These are phyloP conservation scores for Sarocladium brachiariae DNA, from an alignment of 2,329 filamentous ascomycete species.

Conservation along the genomic window DNA sequence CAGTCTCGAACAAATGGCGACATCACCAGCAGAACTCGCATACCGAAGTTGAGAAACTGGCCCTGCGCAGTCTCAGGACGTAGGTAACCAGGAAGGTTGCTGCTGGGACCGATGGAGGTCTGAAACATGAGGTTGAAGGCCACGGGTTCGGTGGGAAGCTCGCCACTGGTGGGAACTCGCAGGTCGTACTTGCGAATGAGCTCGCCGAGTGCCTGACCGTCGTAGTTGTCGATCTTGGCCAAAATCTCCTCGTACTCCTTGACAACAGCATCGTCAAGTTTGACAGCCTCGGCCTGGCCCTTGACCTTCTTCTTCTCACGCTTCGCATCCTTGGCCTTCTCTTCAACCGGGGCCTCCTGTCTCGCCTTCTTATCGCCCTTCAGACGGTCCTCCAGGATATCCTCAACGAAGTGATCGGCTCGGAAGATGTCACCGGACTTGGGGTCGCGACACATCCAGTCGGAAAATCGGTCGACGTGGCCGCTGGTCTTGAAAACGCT, in stretches of 20 bases:
- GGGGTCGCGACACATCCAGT: slow-evolving; percentile 99
- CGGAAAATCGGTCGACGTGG: slow-evolving; percentile 95
- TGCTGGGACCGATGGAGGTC: slow-evolving; percentile 87
- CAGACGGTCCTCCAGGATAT: slow-evolving; percentile 78
- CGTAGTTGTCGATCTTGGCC: slow-evolving; percentile 92
- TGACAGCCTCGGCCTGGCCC: slow-evolving; percentile 71
- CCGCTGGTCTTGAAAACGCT: slow-evolving; percentile 92
- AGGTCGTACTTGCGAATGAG: slow-evolving; percentile 90
- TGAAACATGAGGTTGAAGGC: slow-evolving; percentile 99
- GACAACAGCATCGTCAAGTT: slow-evolving; percentile 79
- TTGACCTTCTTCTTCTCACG: slow-evolving; percentile 88
- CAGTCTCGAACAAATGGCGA: not conserved
- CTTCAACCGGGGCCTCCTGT: slow-evolving; percentile 62
- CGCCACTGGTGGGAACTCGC: slow-evolving; percentile 75
- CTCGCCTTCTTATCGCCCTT: slow-evolving; percentile 91
- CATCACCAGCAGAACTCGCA: not conserved
- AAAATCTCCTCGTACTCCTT: slow-evolving; percentile 87
- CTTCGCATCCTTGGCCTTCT: slow-evolving; percentile 63
- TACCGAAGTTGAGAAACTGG: slow-evolving; percentile 85
- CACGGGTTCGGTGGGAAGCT: slow-evolving; percentile 71
- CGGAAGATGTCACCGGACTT: slow-evolving; percentile 96
- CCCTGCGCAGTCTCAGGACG: slow-evolving; percentile 95
- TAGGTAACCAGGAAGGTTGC: slow-evolving; percentile 77
- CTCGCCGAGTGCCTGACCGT: slow-evolving; percentile 75
- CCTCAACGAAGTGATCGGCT: slow-evolving; percentile 93